Base-by-base conservation (phyloP, 768 basidiomycete species). In the Aureoboletus auriporus region DNA sequence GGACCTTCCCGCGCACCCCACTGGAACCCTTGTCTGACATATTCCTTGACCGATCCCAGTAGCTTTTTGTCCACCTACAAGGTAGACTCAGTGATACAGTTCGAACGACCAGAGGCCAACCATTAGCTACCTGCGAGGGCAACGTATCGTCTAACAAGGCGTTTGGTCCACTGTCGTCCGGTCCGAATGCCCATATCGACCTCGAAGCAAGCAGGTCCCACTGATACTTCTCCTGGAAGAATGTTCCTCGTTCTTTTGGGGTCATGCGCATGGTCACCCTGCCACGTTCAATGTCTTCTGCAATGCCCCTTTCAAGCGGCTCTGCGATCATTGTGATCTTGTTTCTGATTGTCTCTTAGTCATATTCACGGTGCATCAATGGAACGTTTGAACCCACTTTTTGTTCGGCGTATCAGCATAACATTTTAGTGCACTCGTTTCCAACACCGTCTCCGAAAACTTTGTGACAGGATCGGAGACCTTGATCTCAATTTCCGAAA, bases 321-420 rank as follows among this genome's bases (percentile, higher is more conserved):
- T 99, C 96, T 20, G 96, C 93, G 55, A 99, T 98, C 93, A 98
- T 95, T 7, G 96, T 99, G 50, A 99, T 78, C 61, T 90, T 90
- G 75, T 98, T 99, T 75, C 95, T 98, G 56, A 41, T 46, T 44
- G 26, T 20, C 27, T 45, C 43, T 63, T 28, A 60, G 55, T 37
- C 39, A 47, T 44, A 20, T 46, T 46, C 61, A 20, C 41, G 46
- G 23, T 13, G 17, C 23, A 46, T 45, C n/a, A 9, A 48, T 43
- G 20, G 20, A 23, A 23, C 14, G 34, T 23, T 4, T 13, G 27
- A 33, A 69, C 88, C 54, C 59, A 94, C 93, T 92, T 93, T 73
- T 99, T 98, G 71, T 99, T 99, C 6, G 96, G 96, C 28, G 96
- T 98, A 59, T 98, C 96, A 14, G 96, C 96, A 67, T 99, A 99